Evolutionary conservation across 371 early-diverging fungal genomes (phyloP).

Genomic region (Syncephalastrum sp.): DNA sequence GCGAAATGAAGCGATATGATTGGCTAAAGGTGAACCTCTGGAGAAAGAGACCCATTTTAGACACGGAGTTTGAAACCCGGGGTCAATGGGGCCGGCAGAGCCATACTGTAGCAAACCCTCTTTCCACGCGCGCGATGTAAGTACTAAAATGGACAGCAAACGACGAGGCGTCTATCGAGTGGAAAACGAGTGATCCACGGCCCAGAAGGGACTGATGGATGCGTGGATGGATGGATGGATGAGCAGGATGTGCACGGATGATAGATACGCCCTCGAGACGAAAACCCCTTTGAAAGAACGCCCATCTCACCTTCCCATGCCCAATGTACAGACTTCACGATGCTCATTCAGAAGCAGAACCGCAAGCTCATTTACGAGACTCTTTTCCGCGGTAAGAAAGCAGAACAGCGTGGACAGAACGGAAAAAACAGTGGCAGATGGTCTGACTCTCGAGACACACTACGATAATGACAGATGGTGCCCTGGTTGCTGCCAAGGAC

Average conservation of each 20-base stretch:
- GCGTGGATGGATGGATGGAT: conserved; percentile 11
- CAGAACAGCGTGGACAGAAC: background rate
- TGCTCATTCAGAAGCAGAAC: conserved; percentile 95
- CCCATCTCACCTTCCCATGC: background rate
- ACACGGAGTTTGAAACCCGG: no score
- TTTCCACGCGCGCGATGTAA: no score
- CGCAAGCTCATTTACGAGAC: conserved; percentile 91
- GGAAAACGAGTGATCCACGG: no score
- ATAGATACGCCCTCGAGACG: background rate
- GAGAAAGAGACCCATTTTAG: no score
- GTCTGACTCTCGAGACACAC: background rate
- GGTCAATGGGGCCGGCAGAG: no score
- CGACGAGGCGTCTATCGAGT: no score
- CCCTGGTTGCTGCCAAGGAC: conserved; percentile 98
- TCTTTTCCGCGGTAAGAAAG: conserved; percentile 75
- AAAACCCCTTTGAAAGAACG: no score
- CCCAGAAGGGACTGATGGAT: no score
- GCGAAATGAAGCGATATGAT: no score
- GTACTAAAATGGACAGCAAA: no score
- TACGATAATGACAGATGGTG: conserved; percentile 73
- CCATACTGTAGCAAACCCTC: no score
- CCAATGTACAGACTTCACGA: conserved; percentile 34
- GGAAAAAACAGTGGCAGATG: background rate
- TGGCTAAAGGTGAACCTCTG: no score
- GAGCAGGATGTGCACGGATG: conserved; percentile 2